phyloP scores from a whole-genome alignment of 768 basidiomycete species.

The Agaricus blazei region DNA sequence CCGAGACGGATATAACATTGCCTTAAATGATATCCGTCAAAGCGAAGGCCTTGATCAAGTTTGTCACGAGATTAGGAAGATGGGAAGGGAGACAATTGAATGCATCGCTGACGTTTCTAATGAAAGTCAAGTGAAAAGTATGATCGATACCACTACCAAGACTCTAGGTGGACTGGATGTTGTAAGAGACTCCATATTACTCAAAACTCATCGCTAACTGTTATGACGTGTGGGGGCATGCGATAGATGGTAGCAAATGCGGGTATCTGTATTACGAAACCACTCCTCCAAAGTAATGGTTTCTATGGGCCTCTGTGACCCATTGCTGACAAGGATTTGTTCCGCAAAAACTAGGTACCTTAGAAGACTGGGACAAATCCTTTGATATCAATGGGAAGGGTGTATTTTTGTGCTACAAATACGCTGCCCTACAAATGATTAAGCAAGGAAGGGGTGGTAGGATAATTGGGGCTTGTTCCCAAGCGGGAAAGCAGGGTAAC shows the following conservation, averaged over 20 bases:
- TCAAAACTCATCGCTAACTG: background rate
- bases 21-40: constrained; percentile 30
- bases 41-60: constrained; percentile 10
- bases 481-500: constrained; percentile 24
- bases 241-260: constrained; percentile 11
- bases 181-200: constrained; percentile 4
- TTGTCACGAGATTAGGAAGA: constrained; percentile 8
- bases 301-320: background rate
- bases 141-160: constrained; percentile 13
- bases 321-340: background rate
- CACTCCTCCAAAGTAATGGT: constrained; percentile 18
- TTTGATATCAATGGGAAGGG: constrained; percentile 53
- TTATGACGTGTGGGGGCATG: background rate
- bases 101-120: constrained; percentile 14
- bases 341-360: constrained; percentile 24
- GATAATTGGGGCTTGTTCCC: constrained; percentile 44
- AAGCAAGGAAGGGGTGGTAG: constrained; percentile 49
- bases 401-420: constrained; percentile 57
- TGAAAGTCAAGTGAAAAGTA: constrained; percentile 14
- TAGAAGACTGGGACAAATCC: constrained; percentile 35
- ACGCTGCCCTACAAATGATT: constrained; percentile 60
- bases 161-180: constrained; percentile 17
- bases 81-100: constrained; percentile 10
- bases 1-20: constrained; percentile 37
- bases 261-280: constrained; percentile 1